These are phyloP conservation scores for Suhomyces faveliae DNA, from an alignment of 805 yeast genomes.

Conservation along the genomic window DNA sequence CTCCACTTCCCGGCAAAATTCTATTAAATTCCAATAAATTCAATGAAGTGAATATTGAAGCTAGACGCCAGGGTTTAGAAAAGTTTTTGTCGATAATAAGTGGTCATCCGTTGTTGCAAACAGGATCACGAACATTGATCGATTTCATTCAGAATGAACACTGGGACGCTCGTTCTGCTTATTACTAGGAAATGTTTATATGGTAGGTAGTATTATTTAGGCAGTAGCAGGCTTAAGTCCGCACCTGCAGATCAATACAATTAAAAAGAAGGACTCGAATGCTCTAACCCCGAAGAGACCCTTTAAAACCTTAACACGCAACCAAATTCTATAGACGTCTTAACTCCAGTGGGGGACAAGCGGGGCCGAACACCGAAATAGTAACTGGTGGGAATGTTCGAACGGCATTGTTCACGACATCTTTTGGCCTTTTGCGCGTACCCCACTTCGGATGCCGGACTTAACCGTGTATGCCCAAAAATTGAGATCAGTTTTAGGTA, in stretches of 20 bases:
- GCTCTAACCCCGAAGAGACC: neutral
- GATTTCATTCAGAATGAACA: conserved; percentile 85
- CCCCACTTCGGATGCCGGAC: neutral
- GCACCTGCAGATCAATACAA: neutral
- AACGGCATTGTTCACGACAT: neutral
- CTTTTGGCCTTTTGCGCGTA: too few relatives aligned
- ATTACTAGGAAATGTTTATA: conserved; percentile 12
- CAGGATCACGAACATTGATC: conserved; percentile 72
- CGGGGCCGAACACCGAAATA: neutral
- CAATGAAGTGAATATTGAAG: conserved; percentile 78
- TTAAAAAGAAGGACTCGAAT: neutral
- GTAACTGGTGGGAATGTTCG: neutral
- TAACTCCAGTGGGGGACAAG: neutral
- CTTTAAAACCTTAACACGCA: too few relatives aligned
- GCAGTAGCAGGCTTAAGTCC: neutral
- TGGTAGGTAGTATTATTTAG: neutral
- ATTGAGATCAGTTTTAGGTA: neutral
- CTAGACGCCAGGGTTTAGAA: conserved; percentile 79
- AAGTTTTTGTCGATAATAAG: conserved; percentile 75
- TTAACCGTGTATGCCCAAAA: neutral
- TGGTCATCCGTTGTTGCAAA: conserved; percentile 90
- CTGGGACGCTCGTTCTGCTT: conserved; percentile 50
- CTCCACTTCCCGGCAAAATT: conserved; percentile 89
- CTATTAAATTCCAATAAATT: conserved; percentile 64
- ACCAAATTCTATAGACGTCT: neutral